These are phyloP conservation scores for Cercospora canescens DNA, from an alignment of 2,329 filamentous ascomycete genomes.

Conservation along the genomic window DNA sequence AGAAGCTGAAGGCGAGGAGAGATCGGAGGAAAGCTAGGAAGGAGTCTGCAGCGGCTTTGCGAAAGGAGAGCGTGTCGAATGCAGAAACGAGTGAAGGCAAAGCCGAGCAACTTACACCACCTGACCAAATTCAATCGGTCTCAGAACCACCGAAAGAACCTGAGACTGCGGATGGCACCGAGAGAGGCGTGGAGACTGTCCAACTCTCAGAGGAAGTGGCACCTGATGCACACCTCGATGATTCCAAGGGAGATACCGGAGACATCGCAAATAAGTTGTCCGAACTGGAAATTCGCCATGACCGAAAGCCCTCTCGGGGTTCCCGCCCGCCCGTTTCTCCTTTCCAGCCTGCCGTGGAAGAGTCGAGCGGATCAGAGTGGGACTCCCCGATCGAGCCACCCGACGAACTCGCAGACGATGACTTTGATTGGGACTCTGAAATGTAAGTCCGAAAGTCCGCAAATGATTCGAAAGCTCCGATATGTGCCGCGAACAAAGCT, in stretches of 20 bases:
- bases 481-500: background rate
- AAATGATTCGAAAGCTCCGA: background rate
- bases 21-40: slow-evolving; percentile 9
- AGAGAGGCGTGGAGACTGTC: background rate
- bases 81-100: slow-evolving; percentile 2
- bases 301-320: background rate
- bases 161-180: background rate
- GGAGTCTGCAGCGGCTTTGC: background rate
- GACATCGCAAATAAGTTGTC: slow-evolving; percentile 4
- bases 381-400: slow-evolving; percentile 24
- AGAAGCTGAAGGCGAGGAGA: slow-evolving; percentile 17
- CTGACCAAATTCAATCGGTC: background rate
- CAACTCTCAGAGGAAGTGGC: background rate
- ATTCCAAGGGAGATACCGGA: background rate
- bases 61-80: background rate
- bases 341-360: background rate
- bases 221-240: background rate
- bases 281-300: background rate
- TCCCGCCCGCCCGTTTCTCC: background rate
- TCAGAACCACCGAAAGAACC: background rate
- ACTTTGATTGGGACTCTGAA: slow-evolving; percentile 36
- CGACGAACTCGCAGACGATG: slow-evolving; percentile 32
- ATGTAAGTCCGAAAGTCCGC: slow-evolving; percentile 18
- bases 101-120: background rate
- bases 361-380: slow-evolving; percentile 18